Evolutionary conservation across 2,329 filamentous ascomycete species (phyloP).

Genomic region (Bimuria novae-zelandiae): DNA sequence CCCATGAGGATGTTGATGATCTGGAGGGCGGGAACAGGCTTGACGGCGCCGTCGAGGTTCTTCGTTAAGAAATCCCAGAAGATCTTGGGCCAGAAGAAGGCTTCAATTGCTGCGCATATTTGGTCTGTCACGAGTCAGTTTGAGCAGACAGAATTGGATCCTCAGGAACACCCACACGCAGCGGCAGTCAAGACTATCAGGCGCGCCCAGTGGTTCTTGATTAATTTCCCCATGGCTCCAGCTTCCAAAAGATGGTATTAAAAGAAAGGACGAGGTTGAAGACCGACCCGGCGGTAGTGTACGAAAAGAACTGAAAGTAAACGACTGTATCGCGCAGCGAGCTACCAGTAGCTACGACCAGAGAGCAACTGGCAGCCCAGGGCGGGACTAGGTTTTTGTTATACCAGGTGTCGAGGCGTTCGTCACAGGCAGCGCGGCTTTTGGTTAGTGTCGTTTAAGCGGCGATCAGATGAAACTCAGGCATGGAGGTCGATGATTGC

Average conservation of each 20-base stretch:
- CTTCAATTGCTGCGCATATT: slow-evolving; percentile 78
- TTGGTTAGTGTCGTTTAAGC: slow-evolving; percentile 7
- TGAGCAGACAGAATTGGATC: neutral
- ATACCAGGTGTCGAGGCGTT: slow-evolving; percentile 35
- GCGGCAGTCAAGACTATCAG: slow-evolving; percentile 89
- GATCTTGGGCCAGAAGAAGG: slow-evolving; percentile 98
- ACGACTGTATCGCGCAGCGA: slow-evolving; percentile 35
- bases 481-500: slow-evolving; percentile 25
- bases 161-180: slow-evolving; percentile 60
- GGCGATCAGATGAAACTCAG: slow-evolving; percentile 25
- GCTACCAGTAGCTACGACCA: slow-evolving; percentile 45
- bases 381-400: slow-evolving; percentile 40
- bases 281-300: slow-evolving; percentile 31
- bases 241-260: slow-evolving; percentile 21
- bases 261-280: slow-evolving; percentile 28
- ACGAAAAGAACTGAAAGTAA: slow-evolving; percentile 21
- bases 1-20: slow-evolving; percentile 87
- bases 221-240: slow-evolving; percentile 83
- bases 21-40: slow-evolving; percentile 85
- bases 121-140: slow-evolving; percentile 66
- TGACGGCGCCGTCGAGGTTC: slow-evolving; percentile 83
- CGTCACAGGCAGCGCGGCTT: slow-evolving; percentile 4
- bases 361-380: slow-evolving; percentile 32
- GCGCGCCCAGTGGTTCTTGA: slow-evolving; percentile 99
- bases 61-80: slow-evolving; percentile 97